phyloP scores from a whole-genome alignment of 768 basidiomycete genomes.

The Russula compacta region DNA sequence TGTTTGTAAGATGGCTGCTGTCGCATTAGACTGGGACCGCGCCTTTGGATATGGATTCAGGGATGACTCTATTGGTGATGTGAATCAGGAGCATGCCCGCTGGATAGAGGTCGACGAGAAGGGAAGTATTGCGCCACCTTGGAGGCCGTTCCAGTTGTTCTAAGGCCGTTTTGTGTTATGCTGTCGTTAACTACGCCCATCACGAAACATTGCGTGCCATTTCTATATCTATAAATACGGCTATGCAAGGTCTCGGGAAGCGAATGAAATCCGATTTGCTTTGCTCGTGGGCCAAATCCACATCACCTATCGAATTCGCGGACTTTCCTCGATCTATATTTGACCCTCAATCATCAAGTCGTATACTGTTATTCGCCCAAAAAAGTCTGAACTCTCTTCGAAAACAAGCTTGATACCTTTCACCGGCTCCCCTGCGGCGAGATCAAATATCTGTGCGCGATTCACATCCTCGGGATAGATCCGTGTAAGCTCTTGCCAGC shows the following conservation, averaged over 20 bases:
- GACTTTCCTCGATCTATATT: not conserved
- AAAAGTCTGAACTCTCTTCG: constrained; percentile 77
- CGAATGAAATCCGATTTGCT: not conserved
- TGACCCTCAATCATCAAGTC: constrained; percentile 35
- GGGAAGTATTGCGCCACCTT: constrained; percentile 45
- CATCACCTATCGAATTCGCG: not conserved
- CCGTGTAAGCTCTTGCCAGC: constrained; percentile 44
- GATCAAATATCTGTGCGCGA: constrained; percentile 55
- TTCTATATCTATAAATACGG: not conserved
- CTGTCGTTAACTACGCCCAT: not conserved
- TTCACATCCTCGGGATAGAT: constrained; percentile 80
- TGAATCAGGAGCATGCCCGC: constrained; percentile 37
- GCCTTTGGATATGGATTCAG: constrained; percentile 45
- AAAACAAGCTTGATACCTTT: constrained; percentile 57
- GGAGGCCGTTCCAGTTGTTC: constrained; percentile 51
- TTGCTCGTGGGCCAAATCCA: not conserved
- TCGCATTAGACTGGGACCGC: constrained; percentile 54
- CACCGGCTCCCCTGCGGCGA: constrained; percentile 29
- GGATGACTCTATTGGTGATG: constrained; percentile 31
- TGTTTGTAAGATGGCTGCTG: constrained; percentile 48
- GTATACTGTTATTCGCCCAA: constrained; percentile 71
- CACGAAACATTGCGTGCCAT: not conserved
- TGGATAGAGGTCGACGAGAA: constrained; percentile 65
- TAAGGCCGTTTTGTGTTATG: not conserved
- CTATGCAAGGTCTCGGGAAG: not conserved